Evolutionary conservation across 192 early-diverging fungal genomes (phyloP).

Genomic region (Coemansia sp.): DNA sequence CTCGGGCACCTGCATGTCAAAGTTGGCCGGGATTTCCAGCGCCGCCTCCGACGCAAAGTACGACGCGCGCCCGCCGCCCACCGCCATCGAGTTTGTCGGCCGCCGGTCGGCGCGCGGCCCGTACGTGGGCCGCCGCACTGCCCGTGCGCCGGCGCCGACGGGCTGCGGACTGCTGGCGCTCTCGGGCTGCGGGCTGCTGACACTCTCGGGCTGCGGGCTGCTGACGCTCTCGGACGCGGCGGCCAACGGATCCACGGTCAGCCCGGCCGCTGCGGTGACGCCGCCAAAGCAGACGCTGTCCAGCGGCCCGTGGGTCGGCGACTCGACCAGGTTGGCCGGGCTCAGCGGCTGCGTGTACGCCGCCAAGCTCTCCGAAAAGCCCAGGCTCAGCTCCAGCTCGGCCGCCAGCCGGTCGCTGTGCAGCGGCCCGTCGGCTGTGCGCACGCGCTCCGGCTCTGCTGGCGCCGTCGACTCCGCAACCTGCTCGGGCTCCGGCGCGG

Average conservation of each 20-base stretch:
- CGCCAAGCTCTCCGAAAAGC: constrained; percentile 11
- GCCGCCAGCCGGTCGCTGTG: constrained; percentile 4
- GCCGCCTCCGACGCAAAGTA: constrained; percentile 29
- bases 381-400: constrained; percentile 8
- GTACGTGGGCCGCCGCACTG: constrained; percentile 21
- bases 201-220: not conserved
- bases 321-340: not conserved
- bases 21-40: constrained; percentile 41
- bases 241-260: not conserved
- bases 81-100: constrained; percentile 4
- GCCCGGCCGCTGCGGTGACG: not conserved
- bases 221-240: not conserved
- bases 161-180: not conserved
- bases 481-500: not conserved
- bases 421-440: not conserved
- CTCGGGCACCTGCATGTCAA: constrained; percentile 22
- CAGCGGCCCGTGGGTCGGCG: not conserved
- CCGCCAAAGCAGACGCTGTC: not conserved
- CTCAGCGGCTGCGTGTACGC: not conserved
- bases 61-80: constrained; percentile 18
- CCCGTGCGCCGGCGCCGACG: not conserved
- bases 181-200: not conserved
- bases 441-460: not conserved
- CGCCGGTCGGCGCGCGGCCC: constrained; percentile 22
- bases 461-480: not conserved